Evolutionary conservation across 2,329 filamentous ascomycete genomes (phyloP), one percentile per base, ranked within the genome.

Genomic region (Chaetothyriales sp.): DNA sequence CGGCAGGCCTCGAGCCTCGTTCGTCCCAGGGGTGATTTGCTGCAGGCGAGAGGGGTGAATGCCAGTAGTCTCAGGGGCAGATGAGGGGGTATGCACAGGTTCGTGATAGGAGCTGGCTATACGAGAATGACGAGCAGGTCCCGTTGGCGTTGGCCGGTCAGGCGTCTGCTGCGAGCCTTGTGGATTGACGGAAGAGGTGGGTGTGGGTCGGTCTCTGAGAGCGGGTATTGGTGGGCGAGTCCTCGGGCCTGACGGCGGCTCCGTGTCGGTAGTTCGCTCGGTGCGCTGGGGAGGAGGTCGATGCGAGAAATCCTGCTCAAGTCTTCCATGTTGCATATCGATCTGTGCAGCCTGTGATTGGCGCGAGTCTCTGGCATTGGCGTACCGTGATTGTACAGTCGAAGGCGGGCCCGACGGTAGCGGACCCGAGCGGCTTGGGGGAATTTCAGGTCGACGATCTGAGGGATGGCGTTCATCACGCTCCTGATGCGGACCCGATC

Each of bases 161-260:
- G 63, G 48, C 9, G 58, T 52, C 25, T 60, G 55, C 20, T 46
- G 43, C 44, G 60, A 20, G 58, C 47, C 29, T 44, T 57, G 57
- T 15, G 55, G 56, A 49, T 56, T 55, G 18, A 59, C 18, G 9
- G 51, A 45, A 50, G 56, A 54, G 15, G 49, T 52, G 33, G 52
- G 54, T 49, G 49, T 52, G 33, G 52, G 54, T 49, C 46, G 54
- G 46, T 48, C 40, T 50, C 28, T 63, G 56, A 19, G 59, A 59
- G 53, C 57, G 61, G 46, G 54, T 55, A 40, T 57, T 50, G 59
- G 59, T 53, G 47, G 53, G 45, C 44, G 59, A 33, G 68, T 68
- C 52, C 74, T 69, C 49, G 78, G 78, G 1, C 77, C 79, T 43
- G 75, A 77, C 20, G 78, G 77, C 48, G 68, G 72, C 18, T 80